phyloP scores from a whole-genome alignment of 2,329 filamentous ascomycete genomes.

The Penicillium freii region DNA sequence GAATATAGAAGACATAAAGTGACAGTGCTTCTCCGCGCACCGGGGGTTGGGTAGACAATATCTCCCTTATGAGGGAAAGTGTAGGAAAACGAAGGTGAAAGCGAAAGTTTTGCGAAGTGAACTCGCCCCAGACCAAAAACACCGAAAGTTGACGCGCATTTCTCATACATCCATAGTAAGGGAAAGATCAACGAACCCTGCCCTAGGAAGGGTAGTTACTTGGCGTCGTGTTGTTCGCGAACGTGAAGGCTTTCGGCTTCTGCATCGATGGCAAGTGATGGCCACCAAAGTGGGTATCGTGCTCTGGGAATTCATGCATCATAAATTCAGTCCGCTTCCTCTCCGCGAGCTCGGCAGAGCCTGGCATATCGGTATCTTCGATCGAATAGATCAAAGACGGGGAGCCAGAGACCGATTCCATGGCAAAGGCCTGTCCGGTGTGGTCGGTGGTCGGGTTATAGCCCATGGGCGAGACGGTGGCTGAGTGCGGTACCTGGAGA shows the following conservation, averaged over 20 bases:
- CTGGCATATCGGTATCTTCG: slow-evolving; percentile 31
- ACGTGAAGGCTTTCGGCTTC: slow-evolving; percentile 45
- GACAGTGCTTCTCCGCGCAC: slow-evolving; percentile 18
- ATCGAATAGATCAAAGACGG: slow-evolving; percentile 36
- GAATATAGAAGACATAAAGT: slow-evolving; percentile 22
- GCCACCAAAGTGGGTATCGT: slow-evolving; percentile 43
- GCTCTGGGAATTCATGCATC: slow-evolving; percentile 47
- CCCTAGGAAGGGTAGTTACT: slow-evolving; percentile 37
- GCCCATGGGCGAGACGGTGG: slow-evolving; percentile 39
- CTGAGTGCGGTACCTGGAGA: slow-evolving; percentile 35
- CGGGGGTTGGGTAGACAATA: slow-evolving; percentile 16
- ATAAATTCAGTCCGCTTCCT: slow-evolving; percentile 42
- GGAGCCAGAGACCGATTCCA: slow-evolving; percentile 31
- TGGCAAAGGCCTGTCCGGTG: slow-evolving; percentile 26
- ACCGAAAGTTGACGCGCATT: slow-evolving; percentile 23
- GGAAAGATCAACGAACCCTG: slow-evolving; percentile 18
- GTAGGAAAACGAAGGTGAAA: slow-evolving; percentile 5
- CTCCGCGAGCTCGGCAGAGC: slow-evolving; percentile 27
- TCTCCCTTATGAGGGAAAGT: slow-evolving; percentile 1
- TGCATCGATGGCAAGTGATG: slow-evolving; percentile 41
- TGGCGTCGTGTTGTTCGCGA: slow-evolving; percentile 43
- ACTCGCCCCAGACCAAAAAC: slow-evolving; percentile 21
- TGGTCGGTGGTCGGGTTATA: slow-evolving; percentile 38
- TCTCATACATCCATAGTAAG: slow-evolving; percentile 25
- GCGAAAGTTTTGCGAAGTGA: slow-evolving; percentile 16